These are phyloP conservation scores for Tylopilus sp. DNA, from an alignment of 768 basidiomycete genomes.

Conservation along the genomic window DNA sequence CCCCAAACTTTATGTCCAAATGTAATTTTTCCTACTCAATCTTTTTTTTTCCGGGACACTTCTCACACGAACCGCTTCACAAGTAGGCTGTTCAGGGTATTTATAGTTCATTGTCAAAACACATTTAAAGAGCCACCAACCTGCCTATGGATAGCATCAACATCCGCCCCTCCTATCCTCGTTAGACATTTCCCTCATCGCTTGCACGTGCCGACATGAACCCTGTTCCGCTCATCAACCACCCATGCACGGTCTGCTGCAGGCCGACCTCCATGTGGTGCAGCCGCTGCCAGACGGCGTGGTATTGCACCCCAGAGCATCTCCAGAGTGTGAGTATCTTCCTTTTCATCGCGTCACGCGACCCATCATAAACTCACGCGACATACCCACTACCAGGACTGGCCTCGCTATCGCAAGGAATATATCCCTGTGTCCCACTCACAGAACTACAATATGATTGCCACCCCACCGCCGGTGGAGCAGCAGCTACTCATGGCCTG, in stretches of 20 bases:
- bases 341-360: no score
- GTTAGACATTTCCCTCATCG: slow-evolving; percentile 18
- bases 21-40: background rate
- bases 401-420: no score
- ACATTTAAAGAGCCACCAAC: slow-evolving; percentile 16
- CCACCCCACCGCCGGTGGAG: no score
- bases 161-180: slow-evolving; percentile 12
- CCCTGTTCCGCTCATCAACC: slow-evolving; percentile 55
- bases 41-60: slow-evolving; percentile 1
- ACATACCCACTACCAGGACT: no score
- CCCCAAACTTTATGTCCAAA: slow-evolving; percentile 13
- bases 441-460: no score
- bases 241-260: slow-evolving; percentile 73
- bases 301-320: slow-evolving; percentile 81
- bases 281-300: slow-evolving; percentile 75
- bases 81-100: slow-evolving; percentile 4
- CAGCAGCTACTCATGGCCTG: no score
- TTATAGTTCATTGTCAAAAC: slow-evolving; percentile 15
- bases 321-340: slow-evolving; percentile 52
- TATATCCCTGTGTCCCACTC: no score
- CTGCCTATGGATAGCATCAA: slow-evolving; percentile 1
- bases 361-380: no score
- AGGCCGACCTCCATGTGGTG: slow-evolving; percentile 82
- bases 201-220: slow-evolving; percentile 40
- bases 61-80: slow-evolving; percentile 1